Evolutionary conservation across 208 protist genomes (phyloP).

Genomic region (Leishmania guyanensis): DNA sequence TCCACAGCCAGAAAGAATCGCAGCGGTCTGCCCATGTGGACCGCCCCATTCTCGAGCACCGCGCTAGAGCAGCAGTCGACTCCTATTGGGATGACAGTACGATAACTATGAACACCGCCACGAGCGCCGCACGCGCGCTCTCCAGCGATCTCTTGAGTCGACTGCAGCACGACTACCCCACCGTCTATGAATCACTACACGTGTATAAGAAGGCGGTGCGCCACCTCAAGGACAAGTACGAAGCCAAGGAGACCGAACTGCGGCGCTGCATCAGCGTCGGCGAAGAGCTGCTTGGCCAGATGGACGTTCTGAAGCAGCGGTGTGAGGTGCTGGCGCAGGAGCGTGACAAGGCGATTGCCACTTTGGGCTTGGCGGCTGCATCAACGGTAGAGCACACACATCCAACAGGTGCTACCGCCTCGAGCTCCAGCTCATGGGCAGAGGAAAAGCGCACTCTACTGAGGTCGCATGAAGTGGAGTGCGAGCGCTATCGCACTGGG

Average conservation of each 20-base stretch:
- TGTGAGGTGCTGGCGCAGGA: constrained; percentile 56
- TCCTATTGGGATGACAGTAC: background rate
- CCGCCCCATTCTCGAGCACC: background rate
- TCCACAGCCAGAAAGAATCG: background rate
- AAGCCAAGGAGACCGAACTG: constrained; percentile 74
- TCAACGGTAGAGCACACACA: background rate
- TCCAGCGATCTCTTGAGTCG: constrained; percentile 11
- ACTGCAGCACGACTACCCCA: constrained; percentile 31
- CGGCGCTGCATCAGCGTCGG: constrained; percentile 77
- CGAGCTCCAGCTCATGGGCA: background rate
- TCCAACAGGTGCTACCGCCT: background rate
- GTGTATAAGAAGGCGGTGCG: constrained; percentile 46
- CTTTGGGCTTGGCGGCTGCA: background rate
- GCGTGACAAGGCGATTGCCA: constrained; percentile 43
- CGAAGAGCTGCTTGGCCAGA: constrained; percentile 68
- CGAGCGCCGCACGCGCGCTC: background rate
- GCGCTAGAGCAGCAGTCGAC: background rate
- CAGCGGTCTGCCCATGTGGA: background rate
- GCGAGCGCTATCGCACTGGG: constrained; percentile 24
- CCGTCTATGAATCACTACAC: constrained; percentile 24
- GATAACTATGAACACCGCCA: background rate
- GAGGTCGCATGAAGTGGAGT: constrained; percentile 22
- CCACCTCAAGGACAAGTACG: constrained; percentile 44
- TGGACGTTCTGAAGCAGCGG: constrained; percentile 58
- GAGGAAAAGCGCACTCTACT: constrained; percentile 13